Evolutionary conservation across 176 grass and related monocot genomes (phyloP).

Genomic region (Cenchrus purpureus): DNA sequence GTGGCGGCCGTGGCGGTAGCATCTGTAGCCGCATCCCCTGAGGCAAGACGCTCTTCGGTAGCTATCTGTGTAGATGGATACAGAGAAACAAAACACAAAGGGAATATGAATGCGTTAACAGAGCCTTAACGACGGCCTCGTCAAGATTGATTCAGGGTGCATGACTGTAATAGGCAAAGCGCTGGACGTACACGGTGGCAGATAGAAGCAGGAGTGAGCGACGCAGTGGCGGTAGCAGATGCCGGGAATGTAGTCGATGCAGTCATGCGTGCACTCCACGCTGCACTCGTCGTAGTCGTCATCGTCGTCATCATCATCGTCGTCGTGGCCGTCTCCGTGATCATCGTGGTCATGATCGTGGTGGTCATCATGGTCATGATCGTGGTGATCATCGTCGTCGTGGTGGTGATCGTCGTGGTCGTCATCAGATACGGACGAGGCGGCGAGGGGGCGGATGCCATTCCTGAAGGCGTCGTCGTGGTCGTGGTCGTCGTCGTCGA

Average conservation of each 20-base stretch:
- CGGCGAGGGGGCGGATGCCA: too few species aligned
- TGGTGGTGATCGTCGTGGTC: not conserved
- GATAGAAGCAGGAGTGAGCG: not conserved
- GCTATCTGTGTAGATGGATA: conserved; percentile 31
- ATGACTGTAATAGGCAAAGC: too few species aligned
- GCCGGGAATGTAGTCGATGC: conserved; percentile 28
- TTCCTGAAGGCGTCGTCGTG: too few species aligned
- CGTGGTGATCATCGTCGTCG: too few species aligned
- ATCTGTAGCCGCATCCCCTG: conserved; percentile 27
- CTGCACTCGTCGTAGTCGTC: not conserved
- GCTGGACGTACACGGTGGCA: conserved; percentile 8
- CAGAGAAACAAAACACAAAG: not conserved
- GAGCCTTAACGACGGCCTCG: not conserved
- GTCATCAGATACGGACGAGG: not conserved
- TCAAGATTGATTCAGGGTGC: not conserved
- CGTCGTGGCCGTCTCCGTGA: not conserved
- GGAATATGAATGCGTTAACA: not conserved
- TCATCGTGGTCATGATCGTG: not conserved
- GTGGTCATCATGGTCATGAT: too few species aligned
- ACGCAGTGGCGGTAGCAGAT: conserved; percentile 18
- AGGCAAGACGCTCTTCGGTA: not conserved
- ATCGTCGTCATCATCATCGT: not conserved
- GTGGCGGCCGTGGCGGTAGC: conserved; percentile 1
- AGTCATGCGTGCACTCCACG: not conserved
- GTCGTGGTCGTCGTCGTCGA: not conserved